phyloP scores from a whole-genome alignment of 306 rosid genomes.

The Cucumis hystrix region DNA sequence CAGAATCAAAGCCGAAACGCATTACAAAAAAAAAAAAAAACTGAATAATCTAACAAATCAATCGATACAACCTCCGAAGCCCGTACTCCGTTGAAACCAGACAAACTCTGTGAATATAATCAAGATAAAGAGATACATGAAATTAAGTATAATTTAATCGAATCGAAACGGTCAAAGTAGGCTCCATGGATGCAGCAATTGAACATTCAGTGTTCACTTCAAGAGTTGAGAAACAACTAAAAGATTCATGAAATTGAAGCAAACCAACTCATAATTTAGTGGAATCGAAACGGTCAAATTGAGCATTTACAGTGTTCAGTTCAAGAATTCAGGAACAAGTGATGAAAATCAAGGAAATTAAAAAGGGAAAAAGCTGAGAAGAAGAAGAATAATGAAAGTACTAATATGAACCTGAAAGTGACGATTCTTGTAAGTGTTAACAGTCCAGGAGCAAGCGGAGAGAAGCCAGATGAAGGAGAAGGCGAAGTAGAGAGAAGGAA shows the following conservation, averaged over 20 bases:
- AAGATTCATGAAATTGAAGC: neutral
- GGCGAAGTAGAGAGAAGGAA: conserved; percentile 64
- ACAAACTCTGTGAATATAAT: neutral
- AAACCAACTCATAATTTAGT: neutral
- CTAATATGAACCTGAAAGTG: conserved; percentile 49
- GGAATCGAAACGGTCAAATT: no score
- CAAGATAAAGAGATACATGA: neutral
- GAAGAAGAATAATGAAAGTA: neutral
- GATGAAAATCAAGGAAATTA: neutral
- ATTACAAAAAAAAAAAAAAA: neutral
- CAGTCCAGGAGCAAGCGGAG: conserved; percentile 82
- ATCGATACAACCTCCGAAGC: neutral
- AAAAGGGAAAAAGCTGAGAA: neutral
- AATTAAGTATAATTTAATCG: neutral
- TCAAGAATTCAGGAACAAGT: no score
- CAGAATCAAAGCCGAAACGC: neutral
- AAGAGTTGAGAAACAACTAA: neutral
- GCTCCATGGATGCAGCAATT: neutral
- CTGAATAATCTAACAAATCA: neutral
- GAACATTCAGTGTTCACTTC: neutral
- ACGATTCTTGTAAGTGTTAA: conserved; percentile 68
- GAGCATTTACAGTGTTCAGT: no score
- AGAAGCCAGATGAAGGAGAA: conserved; percentile 66
- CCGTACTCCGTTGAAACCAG: neutral
- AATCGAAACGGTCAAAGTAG: neutral